Percentiles rank a stretch among this genome's conserved stretches.
These are phyloP conservation scores for Harringtonia aguacate DNA, from an alignment of 2,329 filamentous ascomycete genomes.

Conservation along the genomic window DNA sequence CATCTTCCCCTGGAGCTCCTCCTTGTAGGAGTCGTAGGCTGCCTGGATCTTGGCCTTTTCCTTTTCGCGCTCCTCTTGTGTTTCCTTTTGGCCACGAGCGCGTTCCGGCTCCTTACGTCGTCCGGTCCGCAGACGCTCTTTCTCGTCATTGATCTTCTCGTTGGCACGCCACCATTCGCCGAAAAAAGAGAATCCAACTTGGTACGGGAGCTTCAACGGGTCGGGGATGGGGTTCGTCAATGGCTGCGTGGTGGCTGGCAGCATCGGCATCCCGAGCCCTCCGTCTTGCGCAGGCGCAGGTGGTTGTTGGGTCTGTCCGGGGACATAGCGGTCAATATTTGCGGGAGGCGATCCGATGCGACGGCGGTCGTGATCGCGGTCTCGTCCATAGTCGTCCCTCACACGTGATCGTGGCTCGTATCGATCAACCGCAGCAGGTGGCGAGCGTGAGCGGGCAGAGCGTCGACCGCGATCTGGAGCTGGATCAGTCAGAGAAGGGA, in stretches of 20 bases:
- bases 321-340: conserved; percentile 78
- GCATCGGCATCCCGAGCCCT: conserved; percentile 59
- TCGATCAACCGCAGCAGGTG: conserved; percentile 57
- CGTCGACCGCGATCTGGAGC: conserved; percentile 48
- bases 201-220: conserved; percentile 62
- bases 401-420: conserved; percentile 60
- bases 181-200: conserved; percentile 78
- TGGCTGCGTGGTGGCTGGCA: conserved; percentile 32
- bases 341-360: conserved; percentile 51
- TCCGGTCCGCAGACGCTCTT: conserved; percentile 59
- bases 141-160: conserved; percentile 73
- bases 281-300: conserved; percentile 41
- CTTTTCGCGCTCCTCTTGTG: conserved; percentile 64
- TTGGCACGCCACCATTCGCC: conserved; percentile 81
- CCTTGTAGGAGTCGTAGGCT: conserved; percentile 57
- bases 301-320: conserved; percentile 49
- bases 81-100: conserved; percentile 52
- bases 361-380: conserved; percentile 44
- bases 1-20: conserved; percentile 65
- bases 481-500: conserved; percentile 16
- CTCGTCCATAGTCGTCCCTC: conserved; percentile 54
- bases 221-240: conserved; percentile 58
- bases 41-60: conserved; percentile 69
- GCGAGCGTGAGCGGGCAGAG: conserved; percentile 58
- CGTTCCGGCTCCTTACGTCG: conserved; percentile 55